A percentile compares a stretch with the other conserved stretches of the same genome.
These are phyloP conservation scores for Amphirosellinia nigrospora DNA, from an alignment of 495 filamentous ascomycete genomes.

Conservation along the genomic window DNA sequence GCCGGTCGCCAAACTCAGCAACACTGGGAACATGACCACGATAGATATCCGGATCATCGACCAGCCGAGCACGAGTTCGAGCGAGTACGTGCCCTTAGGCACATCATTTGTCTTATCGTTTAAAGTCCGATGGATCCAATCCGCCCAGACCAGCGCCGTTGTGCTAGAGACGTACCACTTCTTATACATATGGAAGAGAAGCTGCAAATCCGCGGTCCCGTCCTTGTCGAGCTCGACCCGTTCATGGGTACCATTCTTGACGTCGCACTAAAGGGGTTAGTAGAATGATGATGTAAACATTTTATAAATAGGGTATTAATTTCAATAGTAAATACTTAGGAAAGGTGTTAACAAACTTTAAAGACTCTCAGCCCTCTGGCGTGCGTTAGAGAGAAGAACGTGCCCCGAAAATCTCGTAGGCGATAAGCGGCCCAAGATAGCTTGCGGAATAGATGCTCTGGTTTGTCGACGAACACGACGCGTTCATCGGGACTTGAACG, in stretches of 20 bases:
- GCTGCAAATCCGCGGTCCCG: not conserved
- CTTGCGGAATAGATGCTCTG: not conserved
- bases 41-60: not conserved
- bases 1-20: not conserved
- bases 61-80: not conserved
- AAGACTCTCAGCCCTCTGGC: not conserved
- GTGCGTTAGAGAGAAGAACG: not conserved
- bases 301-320: too few relatives aligned
- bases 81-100: not conserved
- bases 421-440: not conserved
- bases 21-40: not conserved
- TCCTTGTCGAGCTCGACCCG: not conserved
- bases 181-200: not conserved
- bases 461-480: not conserved
- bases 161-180: not conserved
- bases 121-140: not conserved
- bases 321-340: not conserved
- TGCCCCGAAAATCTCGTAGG: not conserved
- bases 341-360: not conserved
- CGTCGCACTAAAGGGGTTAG: not conserved
- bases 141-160: not conserved
- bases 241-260: not conserved
- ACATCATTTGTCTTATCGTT: not conserved
- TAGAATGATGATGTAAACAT: too few relatives aligned
- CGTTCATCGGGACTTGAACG: not conserved